Conservation (phyloP, 768 basidiomycete species). For the Panus rudis region DNA sequence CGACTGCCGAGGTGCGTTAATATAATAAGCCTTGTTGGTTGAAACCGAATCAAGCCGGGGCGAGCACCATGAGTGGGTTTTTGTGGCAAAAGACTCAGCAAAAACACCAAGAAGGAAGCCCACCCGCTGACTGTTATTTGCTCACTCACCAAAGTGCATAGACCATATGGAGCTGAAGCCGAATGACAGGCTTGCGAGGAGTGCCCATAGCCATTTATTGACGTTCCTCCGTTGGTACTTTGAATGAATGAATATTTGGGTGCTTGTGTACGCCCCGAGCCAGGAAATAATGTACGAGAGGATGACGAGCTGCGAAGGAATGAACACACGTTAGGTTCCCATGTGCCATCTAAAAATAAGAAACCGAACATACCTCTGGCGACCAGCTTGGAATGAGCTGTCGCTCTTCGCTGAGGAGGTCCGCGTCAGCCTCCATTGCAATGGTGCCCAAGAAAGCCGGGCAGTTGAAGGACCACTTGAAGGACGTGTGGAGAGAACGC, state of each 20-base stretch:
- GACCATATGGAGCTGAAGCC: constrained; percentile 25
- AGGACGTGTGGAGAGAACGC: no score
- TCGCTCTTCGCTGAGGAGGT: no score
- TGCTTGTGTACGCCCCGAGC: constrained; percentile 25
- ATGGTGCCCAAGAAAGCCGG: no score
- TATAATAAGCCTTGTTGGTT: not conserved
- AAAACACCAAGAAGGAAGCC: not conserved
- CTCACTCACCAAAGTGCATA: constrained; percentile 23
- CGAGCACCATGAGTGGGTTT: not conserved
- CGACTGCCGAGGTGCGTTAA: constrained; percentile 17
- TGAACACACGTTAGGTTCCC: not conserved
- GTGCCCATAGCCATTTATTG: constrained; percentile 20
- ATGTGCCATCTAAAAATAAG: not conserved
- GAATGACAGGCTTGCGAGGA: constrained; percentile 22
- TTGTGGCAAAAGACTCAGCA: no score
- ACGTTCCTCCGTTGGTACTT: constrained; percentile 17
- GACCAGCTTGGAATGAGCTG: constrained; percentile 20
- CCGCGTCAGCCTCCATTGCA: no score
- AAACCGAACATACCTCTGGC: constrained; percentile 13
- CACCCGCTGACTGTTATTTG: not conserved
- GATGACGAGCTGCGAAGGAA: constrained; percentile 15
- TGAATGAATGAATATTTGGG: constrained; percentile 24
- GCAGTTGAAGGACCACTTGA: no score
- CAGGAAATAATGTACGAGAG: constrained; percentile 24
- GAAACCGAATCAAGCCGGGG: not conserved